These are phyloP conservation scores for Leucocoprinus birnbaumii DNA, from an alignment of 768 basidiomycete species.

Conservation along the genomic window DNA sequence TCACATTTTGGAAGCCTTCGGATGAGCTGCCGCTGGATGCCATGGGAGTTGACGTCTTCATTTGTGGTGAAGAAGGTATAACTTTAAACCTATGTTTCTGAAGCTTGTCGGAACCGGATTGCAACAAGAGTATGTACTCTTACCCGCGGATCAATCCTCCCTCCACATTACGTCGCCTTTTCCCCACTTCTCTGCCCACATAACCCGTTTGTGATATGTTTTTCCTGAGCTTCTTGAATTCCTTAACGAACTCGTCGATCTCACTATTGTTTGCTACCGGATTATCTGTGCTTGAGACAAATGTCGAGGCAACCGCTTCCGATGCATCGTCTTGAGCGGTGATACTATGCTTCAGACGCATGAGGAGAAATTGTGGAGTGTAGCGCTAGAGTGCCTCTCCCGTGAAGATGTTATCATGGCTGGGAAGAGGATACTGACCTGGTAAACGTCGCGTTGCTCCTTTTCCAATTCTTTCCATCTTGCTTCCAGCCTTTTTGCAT, in stretches of 20 bases:
- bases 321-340: conserved; percentile 90
- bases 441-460: conserved; percentile 87
- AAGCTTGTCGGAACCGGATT: not conserved
- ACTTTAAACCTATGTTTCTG: no score
- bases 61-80: no score
- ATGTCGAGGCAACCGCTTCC: conserved; percentile 79
- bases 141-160: conserved; percentile 44
- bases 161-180: conserved; percentile 85
- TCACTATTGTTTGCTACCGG: conserved; percentile 48
- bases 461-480: conserved; percentile 87
- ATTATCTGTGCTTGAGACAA: conserved; percentile 49
- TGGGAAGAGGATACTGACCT: conserved; percentile 43
- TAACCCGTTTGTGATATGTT: conserved; percentile 88
- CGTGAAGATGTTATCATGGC: not conserved
- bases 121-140: not conserved
- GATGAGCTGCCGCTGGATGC: no score
- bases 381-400: conserved; percentile 58
- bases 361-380: conserved; percentile 81
- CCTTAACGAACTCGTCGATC: conserved; percentile 82
- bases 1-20: not conserved
- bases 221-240: conserved; percentile 87
- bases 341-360: conserved; percentile 84
- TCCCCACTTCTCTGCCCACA: conserved; percentile 89
- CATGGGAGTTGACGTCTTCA: not conserved
- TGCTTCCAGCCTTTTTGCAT: conserved; percentile 77